These are phyloP conservation scores for Elsinoe perseae DNA, from an alignment of 2,329 filamentous ascomycete genomes.

Conservation along the genomic window DNA sequence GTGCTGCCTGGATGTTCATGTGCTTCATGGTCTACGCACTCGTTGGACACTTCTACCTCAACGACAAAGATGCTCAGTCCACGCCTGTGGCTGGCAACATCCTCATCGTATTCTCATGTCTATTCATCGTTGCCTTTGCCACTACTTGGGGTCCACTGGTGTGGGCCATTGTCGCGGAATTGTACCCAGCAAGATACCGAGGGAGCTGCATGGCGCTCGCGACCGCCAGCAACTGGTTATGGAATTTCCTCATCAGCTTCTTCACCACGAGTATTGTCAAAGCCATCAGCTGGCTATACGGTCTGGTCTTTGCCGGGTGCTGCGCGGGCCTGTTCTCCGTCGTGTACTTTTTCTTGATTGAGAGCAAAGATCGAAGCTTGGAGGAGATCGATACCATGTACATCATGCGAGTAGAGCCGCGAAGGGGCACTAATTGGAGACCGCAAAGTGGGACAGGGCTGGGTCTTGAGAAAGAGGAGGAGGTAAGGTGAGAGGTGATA, in stretches of 20 bases:
- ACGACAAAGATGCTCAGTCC: conserved; percentile 21
- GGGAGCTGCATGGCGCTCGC: conserved; percentile 40
- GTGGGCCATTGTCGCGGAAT: conserved; percentile 31
- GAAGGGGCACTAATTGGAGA: conserved; percentile 25
- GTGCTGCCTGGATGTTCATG: conserved; percentile 34
- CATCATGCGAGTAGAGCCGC: conserved; percentile 23
- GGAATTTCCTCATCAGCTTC: conserved; percentile 36
- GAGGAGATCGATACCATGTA: conserved; percentile 26
- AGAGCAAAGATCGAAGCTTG: conserved; percentile 31
- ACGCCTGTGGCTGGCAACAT: conserved; percentile 26
- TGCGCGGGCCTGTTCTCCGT: conserved; percentile 29
- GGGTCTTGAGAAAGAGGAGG: not conserved
- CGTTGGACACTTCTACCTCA: conserved; percentile 26
- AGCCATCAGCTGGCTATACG: conserved; percentile 34
- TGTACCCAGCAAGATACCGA: conserved; percentile 33
- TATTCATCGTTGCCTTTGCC: conserved; percentile 31
- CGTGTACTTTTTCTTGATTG: conserved; percentile 36
- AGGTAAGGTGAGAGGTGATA: too few relatives aligned
- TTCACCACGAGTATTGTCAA: conserved; percentile 33
- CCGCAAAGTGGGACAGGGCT: not conserved
- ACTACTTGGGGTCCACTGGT: conserved; percentile 31
- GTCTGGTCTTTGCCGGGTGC: conserved; percentile 35
- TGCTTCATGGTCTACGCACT: conserved; percentile 56
- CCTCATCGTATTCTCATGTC: conserved; percentile 32
- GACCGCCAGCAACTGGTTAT: conserved; percentile 39